Evolutionary conservation across 179 eudicot genomes (phyloP).

Genomic region (Nepenthes alata): DNA sequence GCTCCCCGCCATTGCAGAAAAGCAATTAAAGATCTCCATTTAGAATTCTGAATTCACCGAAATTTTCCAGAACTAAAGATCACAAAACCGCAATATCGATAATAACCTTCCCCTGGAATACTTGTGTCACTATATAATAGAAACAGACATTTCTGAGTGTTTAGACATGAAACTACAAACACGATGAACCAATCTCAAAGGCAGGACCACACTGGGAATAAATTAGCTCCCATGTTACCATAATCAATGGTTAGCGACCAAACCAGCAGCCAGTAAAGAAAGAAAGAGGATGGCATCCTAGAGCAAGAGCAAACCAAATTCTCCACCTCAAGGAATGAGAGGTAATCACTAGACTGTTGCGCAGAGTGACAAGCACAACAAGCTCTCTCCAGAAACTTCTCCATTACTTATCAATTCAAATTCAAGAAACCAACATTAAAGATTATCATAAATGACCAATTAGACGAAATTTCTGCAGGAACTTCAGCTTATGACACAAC

Average conservation of each 20-base stretch:
- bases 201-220: slow-evolving; percentile 1
- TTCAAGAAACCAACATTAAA: too few species aligned
- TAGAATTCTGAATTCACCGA: slow-evolving; percentile 3
- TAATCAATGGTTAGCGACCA: slow-evolving; percentile 63
- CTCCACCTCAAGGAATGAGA: slow-evolving; percentile 27
- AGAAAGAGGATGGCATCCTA: slow-evolving; percentile 12
- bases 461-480: too few species aligned
- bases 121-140: slow-evolving; percentile 1
- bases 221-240: slow-evolving; percentile 38
- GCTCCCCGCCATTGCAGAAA: slow-evolving; percentile 23
- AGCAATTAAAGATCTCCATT: slow-evolving; percentile 49
- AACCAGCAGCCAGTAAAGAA: slow-evolving; percentile 31
- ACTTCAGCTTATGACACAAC: too few species aligned
- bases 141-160: slow-evolving; percentile 5
- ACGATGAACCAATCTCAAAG: not conserved
- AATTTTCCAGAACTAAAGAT: not conserved
- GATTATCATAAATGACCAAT: too few species aligned
- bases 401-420: slow-evolving; percentile 10
- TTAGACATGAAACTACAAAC: not conserved
- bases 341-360: slow-evolving; percentile 19
- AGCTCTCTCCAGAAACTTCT: slow-evolving; percentile 12
- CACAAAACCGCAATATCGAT: not conserved
- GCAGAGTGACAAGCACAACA: slow-evolving; percentile 25
- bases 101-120: not conserved
- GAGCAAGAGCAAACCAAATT: slow-evolving; percentile 14